These are phyloP conservation scores for Ustilago cynodontis DNA, from an alignment of 1,284 basidiomycete species.

Conservation along the genomic window DNA sequence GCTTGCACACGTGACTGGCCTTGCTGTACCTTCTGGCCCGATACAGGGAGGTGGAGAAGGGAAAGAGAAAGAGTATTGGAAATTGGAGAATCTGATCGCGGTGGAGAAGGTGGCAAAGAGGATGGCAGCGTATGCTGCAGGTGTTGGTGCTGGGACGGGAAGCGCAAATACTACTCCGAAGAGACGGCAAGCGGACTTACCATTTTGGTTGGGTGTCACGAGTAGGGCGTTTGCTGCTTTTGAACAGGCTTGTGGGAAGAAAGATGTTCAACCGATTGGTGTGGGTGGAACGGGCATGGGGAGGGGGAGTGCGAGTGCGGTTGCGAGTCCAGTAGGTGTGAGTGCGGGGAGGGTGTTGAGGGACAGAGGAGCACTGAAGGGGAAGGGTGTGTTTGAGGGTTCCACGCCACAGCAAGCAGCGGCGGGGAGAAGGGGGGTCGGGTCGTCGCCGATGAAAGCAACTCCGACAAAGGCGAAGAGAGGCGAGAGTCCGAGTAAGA, in stretches of 20 bases:
- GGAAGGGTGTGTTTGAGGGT: conserved; percentile 5
- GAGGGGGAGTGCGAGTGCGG: conserved; percentile 2
- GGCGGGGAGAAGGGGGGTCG: conserved; percentile 10
- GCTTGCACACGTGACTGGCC: conserved; percentile 59
- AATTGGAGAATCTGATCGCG: conserved; percentile 52
- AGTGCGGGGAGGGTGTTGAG: conserved; percentile 26
- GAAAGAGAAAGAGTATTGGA: conserved; percentile 44
- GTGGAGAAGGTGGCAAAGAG: conserved; percentile 60
- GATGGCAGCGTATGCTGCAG: conserved; percentile 47
- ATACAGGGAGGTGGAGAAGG: not conserved
- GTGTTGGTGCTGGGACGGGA: conserved; percentile 3
- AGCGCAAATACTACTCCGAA: conserved; percentile 40
- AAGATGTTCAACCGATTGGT: conserved; percentile 21
- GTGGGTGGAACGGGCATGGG: conserved; percentile 1
- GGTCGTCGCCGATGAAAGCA: conserved; percentile 19
- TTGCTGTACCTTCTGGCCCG: conserved; percentile 15
- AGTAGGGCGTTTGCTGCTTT: conserved; percentile 57
- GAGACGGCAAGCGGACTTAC: conserved; percentile 39
- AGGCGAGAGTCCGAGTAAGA: conserved; percentile 22
- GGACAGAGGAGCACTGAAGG: conserved; percentile 21
- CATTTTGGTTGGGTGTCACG: conserved; percentile 50
- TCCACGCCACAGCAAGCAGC: conserved; percentile 6
- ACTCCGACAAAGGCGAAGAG: conserved; percentile 16
- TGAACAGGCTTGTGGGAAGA: conserved; percentile 54
- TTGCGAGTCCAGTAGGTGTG: conserved; percentile 13